Percentiles rank a stretch among this genome's conserved stretches.
phyloP scores from a whole-genome alignment of 2,329 filamentous ascomycete species.

The Colletotrichum orbiculare region DNA sequence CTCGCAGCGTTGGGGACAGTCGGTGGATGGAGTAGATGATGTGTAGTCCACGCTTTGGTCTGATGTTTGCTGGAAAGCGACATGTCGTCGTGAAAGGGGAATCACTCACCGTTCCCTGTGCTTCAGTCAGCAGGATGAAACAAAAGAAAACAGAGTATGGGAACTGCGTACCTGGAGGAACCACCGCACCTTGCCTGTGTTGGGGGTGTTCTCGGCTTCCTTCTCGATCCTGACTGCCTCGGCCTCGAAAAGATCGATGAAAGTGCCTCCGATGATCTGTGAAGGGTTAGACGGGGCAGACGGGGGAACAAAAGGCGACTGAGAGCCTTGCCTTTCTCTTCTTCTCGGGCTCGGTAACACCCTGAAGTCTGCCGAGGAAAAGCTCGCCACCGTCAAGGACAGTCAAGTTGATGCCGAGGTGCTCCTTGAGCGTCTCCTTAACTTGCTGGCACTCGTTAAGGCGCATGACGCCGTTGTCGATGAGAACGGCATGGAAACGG shows the following conservation, averaged over 20 bases:
- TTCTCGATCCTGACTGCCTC: conserved; percentile 78
- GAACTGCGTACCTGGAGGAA: conserved; percentile 66
- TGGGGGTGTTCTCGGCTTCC: conserved; percentile 72
- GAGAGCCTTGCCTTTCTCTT: conserved; percentile 78
- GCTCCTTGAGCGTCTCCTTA: conserved; percentile 79
- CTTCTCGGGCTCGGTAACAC: conserved; percentile 81
- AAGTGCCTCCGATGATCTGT: conserved; percentile 25
- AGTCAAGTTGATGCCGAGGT: conserved; percentile 90
- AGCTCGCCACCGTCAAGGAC: conserved; percentile 82
- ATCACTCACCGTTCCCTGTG: conserved; percentile 60
- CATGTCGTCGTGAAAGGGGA: background rate
- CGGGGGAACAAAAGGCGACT: conserved; percentile 69
- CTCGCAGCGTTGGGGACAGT: background rate
- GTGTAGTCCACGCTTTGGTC: too few species aligned
- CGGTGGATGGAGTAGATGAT: too few species aligned
- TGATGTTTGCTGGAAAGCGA: background rate
- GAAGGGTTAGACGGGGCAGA: background rate
- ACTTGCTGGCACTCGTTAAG: conserved; percentile 87
- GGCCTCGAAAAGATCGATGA: conserved; percentile 53
- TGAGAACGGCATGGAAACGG: conserved; percentile 79
- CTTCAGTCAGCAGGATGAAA: too few species aligned
- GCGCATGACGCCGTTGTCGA: conserved; percentile 70
- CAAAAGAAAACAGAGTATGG: too few species aligned
- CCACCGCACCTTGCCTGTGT: conserved; percentile 83
- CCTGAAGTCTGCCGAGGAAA: conserved; percentile 82